Conservation (phyloP, 352 stramenopile genomes). For the Globisporangium apiculatum region DNA sequence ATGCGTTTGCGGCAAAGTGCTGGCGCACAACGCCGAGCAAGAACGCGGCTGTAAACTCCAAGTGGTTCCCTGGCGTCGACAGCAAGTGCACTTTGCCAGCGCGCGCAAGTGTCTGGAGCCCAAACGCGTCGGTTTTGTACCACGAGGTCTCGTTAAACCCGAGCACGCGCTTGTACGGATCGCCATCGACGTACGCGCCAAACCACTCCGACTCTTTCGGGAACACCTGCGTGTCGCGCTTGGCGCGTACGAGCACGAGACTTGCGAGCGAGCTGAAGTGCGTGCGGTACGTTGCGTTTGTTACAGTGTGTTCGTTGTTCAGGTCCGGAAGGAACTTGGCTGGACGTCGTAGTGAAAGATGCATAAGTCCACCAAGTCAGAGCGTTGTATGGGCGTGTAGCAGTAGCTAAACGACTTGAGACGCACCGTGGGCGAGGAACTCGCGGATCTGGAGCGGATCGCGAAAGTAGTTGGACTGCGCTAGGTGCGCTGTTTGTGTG, state of each 20-base stretch:
- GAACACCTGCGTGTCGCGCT: slow-evolving; percentile 88
- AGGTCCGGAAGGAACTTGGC: slow-evolving; percentile 75
- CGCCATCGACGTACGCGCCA: slow-evolving; percentile 75
- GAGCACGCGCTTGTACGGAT: slow-evolving; percentile 61
- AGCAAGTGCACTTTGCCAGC: slow-evolving; percentile 88
- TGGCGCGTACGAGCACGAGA: slow-evolving; percentile 88
- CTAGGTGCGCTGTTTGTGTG: slow-evolving; percentile 41
- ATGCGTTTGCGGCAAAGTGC: slow-evolving; percentile 39
- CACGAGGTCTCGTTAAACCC: slow-evolving; percentile 90
- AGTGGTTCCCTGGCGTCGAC: slow-evolving; percentile 86
- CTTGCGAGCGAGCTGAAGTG: slow-evolving; percentile 85
- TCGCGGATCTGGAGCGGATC: slow-evolving; percentile 72
- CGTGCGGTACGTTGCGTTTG: slow-evolving; percentile 79
- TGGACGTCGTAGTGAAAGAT: slow-evolving; percentile 11
- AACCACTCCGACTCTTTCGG: slow-evolving; percentile 84
- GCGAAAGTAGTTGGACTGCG: slow-evolving; percentile 93
- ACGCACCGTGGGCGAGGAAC: slow-evolving; percentile 59
- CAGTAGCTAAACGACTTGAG: background rate
- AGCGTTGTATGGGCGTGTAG: too few species aligned
- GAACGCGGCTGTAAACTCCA: slow-evolving; percentile 84
- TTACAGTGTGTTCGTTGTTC: slow-evolving; percentile 86
- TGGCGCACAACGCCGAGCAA: slow-evolving; percentile 77
- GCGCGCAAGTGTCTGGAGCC: slow-evolving; percentile 79
- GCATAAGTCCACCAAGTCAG: background rate
- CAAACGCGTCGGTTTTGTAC: slow-evolving; percentile 91